Percentiles rank a stretch among this genome's conserved stretches.
Evolutionary conservation across 768 basidiomycete species (phyloP).

Genomic region (Fomitopsis serialis): DNA sequence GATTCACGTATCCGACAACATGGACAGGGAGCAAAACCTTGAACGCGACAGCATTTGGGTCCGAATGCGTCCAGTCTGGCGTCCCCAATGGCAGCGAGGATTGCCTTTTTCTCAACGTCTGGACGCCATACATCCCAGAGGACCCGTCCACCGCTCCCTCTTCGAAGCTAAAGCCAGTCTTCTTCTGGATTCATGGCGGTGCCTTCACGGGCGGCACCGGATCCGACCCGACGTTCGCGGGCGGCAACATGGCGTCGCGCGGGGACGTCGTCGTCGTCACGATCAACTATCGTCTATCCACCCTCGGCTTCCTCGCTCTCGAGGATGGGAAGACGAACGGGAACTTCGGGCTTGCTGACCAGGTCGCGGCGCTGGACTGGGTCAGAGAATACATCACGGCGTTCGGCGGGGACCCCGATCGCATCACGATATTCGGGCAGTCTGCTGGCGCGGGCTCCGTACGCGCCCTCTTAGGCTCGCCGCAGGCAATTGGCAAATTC

Average conservation of each 20-base stretch:
- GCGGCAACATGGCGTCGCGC: slow-evolving; percentile 39
- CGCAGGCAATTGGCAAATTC: slow-evolving; percentile 28
- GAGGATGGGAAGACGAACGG: slow-evolving; percentile 38
- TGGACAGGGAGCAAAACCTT: slow-evolving; percentile 24
- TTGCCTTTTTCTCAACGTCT: slow-evolving; percentile 44
- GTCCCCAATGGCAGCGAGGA: slow-evolving; percentile 32
- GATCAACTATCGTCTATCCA: slow-evolving; percentile 34
- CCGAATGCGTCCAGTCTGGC: slow-evolving; percentile 19
- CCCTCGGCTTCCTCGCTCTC: slow-evolving; percentile 39
- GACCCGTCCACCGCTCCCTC: slow-evolving; percentile 7
- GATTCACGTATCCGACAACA: slow-evolving; percentile 38
- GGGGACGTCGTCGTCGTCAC: slow-evolving; percentile 37
- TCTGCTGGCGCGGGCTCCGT: slow-evolving; percentile 47
- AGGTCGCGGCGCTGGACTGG: slow-evolving; percentile 37
- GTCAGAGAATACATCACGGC: slow-evolving; percentile 45
- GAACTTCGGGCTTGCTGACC: slow-evolving; percentile 43
- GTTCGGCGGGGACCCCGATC: slow-evolving; percentile 53
- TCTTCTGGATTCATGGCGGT: slow-evolving; percentile 50
- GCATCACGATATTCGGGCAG: slow-evolving; percentile 51
- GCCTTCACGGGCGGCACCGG: slow-evolving; percentile 38
- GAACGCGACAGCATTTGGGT: slow-evolving; percentile 24
- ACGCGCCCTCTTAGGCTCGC: slow-evolving; percentile 24
- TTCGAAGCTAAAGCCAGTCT: slow-evolving; percentile 32
- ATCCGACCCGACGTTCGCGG: slow-evolving; percentile 36
- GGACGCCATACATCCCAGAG: slow-evolving; percentile 34